These are phyloP conservation scores for Hypoxylon fuscum DNA, from an alignment of 495 filamentous ascomycete species.

Conservation along the genomic window DNA sequence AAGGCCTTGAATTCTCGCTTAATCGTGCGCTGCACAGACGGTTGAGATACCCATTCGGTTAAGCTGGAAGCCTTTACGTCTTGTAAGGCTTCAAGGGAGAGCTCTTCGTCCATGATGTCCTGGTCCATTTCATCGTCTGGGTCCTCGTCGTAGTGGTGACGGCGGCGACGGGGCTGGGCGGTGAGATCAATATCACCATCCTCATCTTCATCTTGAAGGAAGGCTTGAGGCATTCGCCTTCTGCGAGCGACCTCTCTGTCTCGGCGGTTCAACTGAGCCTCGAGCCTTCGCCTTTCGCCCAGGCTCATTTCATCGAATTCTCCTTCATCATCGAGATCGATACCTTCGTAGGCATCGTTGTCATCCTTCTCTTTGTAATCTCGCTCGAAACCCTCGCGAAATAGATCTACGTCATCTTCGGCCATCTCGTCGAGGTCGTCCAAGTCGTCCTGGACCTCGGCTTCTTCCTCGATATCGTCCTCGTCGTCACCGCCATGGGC, in stretches of 20 bases:
- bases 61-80: slow-evolving; percentile 94
- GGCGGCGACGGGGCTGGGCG: slow-evolving; percentile 77
- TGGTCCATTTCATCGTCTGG: slow-evolving; percentile 90
- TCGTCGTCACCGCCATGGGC: slow-evolving; percentile 72
- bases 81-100: slow-evolving; percentile 87
- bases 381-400: slow-evolving; percentile 85
- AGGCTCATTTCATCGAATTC: slow-evolving; percentile 77
- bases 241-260: slow-evolving; percentile 81
- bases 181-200: slow-evolving; percentile 84
- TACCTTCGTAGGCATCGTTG: slow-evolving; percentile 54
- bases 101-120: slow-evolving; percentile 92
- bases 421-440: slow-evolving; percentile 97
- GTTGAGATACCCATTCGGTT: slow-evolving; percentile 93
- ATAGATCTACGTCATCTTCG: slow-evolving; percentile 96
- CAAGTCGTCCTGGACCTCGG: slow-evolving; percentile 79
- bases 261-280: slow-evolving; percentile 82
- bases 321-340: slow-evolving; percentile 62
- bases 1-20: slow-evolving; percentile 97
- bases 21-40: slow-evolving; percentile 90
- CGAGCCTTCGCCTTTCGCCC: slow-evolving; percentile 86
- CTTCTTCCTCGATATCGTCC: slow-evolving; percentile 74
- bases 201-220: slow-evolving; percentile 88
- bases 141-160: slow-evolving; percentile 93
- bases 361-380: slow-evolving; percentile 75
- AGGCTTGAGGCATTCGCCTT: slow-evolving; percentile 81